Evolutionary conservation across 306 rosid species (phyloP).

Genomic region (Lithocarpus polystachyus): DNA sequence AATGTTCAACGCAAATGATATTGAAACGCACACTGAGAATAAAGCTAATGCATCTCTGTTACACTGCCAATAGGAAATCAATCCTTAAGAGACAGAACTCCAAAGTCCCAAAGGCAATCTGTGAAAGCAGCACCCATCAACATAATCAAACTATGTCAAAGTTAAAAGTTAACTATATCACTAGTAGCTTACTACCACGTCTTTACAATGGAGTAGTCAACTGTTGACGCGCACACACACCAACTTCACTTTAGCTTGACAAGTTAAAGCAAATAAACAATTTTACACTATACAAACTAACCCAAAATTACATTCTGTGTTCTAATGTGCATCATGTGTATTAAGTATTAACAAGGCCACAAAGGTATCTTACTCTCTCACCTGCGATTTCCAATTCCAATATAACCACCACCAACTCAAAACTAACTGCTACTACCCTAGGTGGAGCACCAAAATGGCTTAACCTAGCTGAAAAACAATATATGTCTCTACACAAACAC

Average conservation of each 20-base stretch:
- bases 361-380: background rate
- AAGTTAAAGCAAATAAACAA: background rate
- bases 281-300: background rate
- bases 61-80: background rate
- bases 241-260: constrained; percentile 2
- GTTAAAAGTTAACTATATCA: constrained; percentile 6
- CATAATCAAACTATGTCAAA: background rate
- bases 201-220: background rate
- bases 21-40: background rate
- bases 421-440: background rate
- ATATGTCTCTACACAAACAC: background rate
- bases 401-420: background rate
- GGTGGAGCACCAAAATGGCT: background rate
- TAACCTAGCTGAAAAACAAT: background rate
- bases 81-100: background rate
- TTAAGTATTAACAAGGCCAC: background rate
- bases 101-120: background rate
- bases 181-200: background rate
- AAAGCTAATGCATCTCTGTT: background rate
- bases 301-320: constrained; percentile 5
- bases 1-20: background rate
- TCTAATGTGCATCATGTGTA: background rate
- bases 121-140: background rate
- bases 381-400: background rate
- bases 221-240: background rate